Base-by-base conservation (phyloP, 345 rosid species). In the Cardiospermum halicacabum region DNA sequence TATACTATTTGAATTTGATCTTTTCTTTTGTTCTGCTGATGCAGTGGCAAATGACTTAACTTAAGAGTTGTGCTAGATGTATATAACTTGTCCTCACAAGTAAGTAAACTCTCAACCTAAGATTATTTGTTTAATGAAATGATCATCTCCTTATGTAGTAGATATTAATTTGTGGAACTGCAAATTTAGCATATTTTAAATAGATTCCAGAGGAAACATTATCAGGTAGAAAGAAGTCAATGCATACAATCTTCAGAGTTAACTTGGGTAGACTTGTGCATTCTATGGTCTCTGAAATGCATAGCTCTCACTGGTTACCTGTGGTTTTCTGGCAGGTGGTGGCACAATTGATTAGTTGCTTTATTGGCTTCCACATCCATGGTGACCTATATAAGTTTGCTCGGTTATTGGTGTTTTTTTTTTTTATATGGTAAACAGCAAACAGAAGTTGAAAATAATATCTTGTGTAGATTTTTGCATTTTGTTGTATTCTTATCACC, bases 31-130 rank as follows among this genome's bases (percentile, higher is more conserved):
- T 77, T 54, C 10, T 76, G 43, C 64, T 70, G 78, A 57, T 79
- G 79, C 91, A 85, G 91, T 85, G 91, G 91, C 88, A 83, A 51
- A 72, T 84, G 82, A 69, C 74, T 50, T 84, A 81, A 69, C 74
- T 50, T 77, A 73, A 79, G 19, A 7, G 60, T n/a, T 54, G 45
- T 43, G 49, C 37, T 45, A n/a, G 30, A 48, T 53, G 27, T 60
- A 32, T 31, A 27, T 47, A 56, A 40, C 36, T 69, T 40, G 51
- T 26, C 30, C 21, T 58, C 30, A 65, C 53, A 39, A 43, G 77
- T 72, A 27, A 53, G 70, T 71, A 47, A 58, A 22, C 18, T 37
- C 62, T 50, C 67, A 10, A 47, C 49, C 45, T 21, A 8, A 1
- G 5, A 26, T 22, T 34, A 24, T 64, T 40, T 18, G 7, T 47